Evolutionary conservation across 176 grass and related monocot genomes (phyloP).

Genomic region (Carex littledalei): DNA sequence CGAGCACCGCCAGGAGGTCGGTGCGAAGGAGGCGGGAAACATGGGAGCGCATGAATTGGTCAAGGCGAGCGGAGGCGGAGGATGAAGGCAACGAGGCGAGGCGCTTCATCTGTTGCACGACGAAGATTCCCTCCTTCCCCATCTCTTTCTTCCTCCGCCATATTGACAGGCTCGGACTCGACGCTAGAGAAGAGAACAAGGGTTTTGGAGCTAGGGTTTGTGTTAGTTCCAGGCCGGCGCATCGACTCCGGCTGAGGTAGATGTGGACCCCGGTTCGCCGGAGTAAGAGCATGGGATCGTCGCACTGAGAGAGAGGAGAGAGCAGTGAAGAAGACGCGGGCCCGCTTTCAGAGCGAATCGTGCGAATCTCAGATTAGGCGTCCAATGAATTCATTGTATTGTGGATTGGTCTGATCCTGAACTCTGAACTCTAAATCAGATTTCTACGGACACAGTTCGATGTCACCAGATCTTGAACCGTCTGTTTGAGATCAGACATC

Average conservation of each 20-base stretch:
- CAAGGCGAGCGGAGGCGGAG: constrained; percentile 29
- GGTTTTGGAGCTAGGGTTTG: not conserved
- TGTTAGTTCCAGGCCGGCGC: not conserved
- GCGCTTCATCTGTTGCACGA: constrained; percentile 75
- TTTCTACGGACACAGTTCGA: too few species aligned
- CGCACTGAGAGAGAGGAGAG: not conserved
- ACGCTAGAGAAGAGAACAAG: constrained; percentile 39
- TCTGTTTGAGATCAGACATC: too few species aligned
- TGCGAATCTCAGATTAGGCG: too few species aligned
- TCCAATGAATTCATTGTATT: too few species aligned
- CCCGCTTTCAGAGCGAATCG: not conserved
- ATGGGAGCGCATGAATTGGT: constrained; percentile 68
- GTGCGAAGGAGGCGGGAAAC: constrained; percentile 75
- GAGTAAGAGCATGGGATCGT: not conserved
- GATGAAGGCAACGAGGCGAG: constrained; percentile 43
- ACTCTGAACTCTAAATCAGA: too few species aligned
- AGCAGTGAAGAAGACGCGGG: not conserved
- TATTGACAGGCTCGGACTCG: constrained; percentile 65
- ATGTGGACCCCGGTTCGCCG: not conserved
- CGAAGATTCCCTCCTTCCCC: constrained; percentile 92
- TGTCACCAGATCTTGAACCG: too few species aligned
- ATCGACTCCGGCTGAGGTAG: not conserved
- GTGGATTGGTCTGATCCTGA: too few species aligned
- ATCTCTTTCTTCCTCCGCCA: constrained; percentile 94
- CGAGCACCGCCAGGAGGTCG: constrained; percentile 74